Percentiles rank a stretch among this genome's conserved stretches.
Evolutionary conservation across 2,329 filamentous ascomycete genomes (phyloP).

Genomic region (Harringtonia lauricola): DNA sequence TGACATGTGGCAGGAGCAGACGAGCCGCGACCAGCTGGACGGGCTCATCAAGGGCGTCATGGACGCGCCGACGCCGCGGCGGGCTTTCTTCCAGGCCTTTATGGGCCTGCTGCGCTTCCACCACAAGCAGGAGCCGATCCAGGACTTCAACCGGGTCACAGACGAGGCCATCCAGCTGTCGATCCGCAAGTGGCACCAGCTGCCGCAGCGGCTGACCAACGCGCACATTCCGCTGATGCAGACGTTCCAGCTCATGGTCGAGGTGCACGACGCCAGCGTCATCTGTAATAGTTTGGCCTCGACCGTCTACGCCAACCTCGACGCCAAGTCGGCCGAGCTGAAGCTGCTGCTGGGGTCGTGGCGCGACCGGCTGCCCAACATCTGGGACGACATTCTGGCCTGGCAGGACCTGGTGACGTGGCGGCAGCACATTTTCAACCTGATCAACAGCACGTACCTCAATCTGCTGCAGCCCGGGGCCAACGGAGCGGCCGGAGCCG

Average conservation of each 20-base stretch:
- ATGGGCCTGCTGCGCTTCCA: slow-evolving; percentile 94
- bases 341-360: slow-evolving; percentile 90
- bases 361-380: slow-evolving; percentile 90
- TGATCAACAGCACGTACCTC: slow-evolving; percentile 93
- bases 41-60: slow-evolving; percentile 93
- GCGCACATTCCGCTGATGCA: slow-evolving; percentile 91
- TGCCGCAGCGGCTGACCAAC: slow-evolving; percentile 87
- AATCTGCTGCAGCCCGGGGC: slow-evolving; percentile 57
- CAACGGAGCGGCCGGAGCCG: neutral
- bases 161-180: slow-evolving; percentile 97
- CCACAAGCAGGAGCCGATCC: slow-evolving; percentile 67
- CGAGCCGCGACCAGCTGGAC: slow-evolving; percentile 82
- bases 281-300: slow-evolving; percentile 85
- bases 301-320: slow-evolving; percentile 76
- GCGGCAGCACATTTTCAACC: slow-evolving; percentile 96
- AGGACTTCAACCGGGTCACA: slow-evolving; percentile 80
- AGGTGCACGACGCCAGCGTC: slow-evolving; percentile 92
- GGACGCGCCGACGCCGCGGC: slow-evolving; percentile 86
- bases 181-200: slow-evolving; percentile 96
- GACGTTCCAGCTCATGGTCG: slow-evolving; percentile 95
- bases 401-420: slow-evolving; percentile 99
- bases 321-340: slow-evolving; percentile 88
- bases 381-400: slow-evolving; percentile 98
- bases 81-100: slow-evolving; percentile 97
- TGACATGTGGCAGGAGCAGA: slow-evolving; percentile 83